Evolutionary conservation across 495 filamentous ascomycete genomes (phyloP), one percentile per base, ranked within the genome.

Genomic region (Articulospora tetracladia): DNA sequence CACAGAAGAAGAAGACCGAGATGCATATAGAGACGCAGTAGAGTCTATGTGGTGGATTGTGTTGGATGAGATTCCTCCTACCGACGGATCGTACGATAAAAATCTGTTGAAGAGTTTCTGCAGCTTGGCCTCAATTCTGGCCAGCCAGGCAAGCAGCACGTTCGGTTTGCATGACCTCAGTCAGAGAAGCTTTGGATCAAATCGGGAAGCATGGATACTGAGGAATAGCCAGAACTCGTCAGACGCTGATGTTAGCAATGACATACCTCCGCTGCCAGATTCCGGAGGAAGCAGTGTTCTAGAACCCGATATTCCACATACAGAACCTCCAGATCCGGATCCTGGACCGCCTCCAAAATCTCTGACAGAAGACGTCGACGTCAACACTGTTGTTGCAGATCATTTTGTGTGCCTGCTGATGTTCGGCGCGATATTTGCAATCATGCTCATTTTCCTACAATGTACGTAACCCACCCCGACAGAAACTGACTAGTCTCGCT

Each of bases 381-480:
- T 15, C 41, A 47, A 59, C 23, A 15, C 0, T 4, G 25, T 20
- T 1, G 3, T 12, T 53, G 3, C 25, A n/a, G 47, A 59, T 24
- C 57, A 46, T 23, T 19, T 59, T 15, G 57, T 53, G 26, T 10
- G 39, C 12, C 32, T 59, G 10, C 48, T 59, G n/a, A 53, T 59
- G 22, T 36, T 28, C 22, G 57, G 57, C 25, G 57, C 47, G 10
- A 41, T 59, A 17, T 59, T 59, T 25, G 48, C 57, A 59, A 39
- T 59, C 39, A 30, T 59, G 47, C 23, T 59, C 30, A 41, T 59
- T 1, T 59, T 59, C 32, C 48, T 59, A 25, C 47, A 59, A 53
- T 28, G 57, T 59, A 24, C 0, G 57, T 59, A n/a, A 2, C 6
- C 13, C 30, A 32, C 13, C 30, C 13, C 30, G 30, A 32, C 30